A percentile compares a stretch with the other conserved stretches of the same genome.
These are phyloP conservation scores for Endotrypanum monterogeii DNA, from an alignment of 208 protist species.

Conservation along the genomic window DNA sequence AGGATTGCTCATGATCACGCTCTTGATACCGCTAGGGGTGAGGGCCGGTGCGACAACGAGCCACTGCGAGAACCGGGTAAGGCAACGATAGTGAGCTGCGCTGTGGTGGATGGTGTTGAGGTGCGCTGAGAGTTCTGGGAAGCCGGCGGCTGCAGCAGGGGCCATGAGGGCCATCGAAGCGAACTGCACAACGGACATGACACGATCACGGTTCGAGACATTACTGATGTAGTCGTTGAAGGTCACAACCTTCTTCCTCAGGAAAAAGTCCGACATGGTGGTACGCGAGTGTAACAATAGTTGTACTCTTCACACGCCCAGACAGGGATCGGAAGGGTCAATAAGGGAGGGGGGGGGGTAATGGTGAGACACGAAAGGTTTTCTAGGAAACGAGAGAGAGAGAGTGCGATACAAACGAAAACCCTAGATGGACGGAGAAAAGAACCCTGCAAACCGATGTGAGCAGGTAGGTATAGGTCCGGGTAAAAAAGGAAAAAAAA, in stretches of 20 bases:
- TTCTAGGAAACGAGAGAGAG: no score
- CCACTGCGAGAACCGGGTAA: constrained; percentile 80
- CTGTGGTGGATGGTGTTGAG: constrained; percentile 53
- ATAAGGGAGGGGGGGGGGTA: neutral
- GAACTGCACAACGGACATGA: constrained; percentile 75
- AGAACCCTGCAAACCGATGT: no score
- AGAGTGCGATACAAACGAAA: no score
- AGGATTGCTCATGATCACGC: constrained; percentile 38
- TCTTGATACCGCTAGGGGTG: constrained; percentile 48
- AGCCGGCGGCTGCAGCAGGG: constrained; percentile 44
- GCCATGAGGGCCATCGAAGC: constrained; percentile 49
- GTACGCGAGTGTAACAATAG: neutral
- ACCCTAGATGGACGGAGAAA: no score
- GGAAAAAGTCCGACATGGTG: constrained; percentile 16
- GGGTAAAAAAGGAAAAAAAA: neutral
- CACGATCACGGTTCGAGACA: constrained; percentile 63
- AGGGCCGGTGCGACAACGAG: constrained; percentile 59
- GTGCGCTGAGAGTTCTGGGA: constrained; percentile 38
- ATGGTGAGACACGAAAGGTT: no score
- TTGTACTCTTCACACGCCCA: neutral
- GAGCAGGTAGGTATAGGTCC: neutral
- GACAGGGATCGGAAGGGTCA: neutral
- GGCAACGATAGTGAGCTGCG: constrained; percentile 65
- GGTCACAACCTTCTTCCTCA: constrained; percentile 30
- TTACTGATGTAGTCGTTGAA: constrained; percentile 65